Conservation (phyloP, 2,329 filamentous ascomycete genomes). For the Camptophora hylomeconis region DNA sequence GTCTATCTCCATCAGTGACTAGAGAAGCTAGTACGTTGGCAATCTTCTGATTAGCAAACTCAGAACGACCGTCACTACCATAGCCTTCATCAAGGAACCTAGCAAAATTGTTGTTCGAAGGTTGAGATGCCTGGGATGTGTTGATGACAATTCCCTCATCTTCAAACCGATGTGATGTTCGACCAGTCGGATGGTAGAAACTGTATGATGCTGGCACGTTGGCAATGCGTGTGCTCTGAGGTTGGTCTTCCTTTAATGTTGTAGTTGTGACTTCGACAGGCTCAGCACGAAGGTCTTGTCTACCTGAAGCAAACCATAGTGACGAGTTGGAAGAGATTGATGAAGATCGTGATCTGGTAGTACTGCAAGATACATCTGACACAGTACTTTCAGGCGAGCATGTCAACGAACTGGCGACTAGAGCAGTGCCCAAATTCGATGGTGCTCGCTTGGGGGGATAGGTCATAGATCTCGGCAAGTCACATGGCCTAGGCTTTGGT, state of each 20-base stretch:
- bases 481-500: slow-evolving; percentile 16
- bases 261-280: slow-evolving; percentile 7
- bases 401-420: slow-evolving; percentile 8
- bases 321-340: slow-evolving; percentile 32
- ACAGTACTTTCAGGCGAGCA: slow-evolving; percentile 52
- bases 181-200: background rate
- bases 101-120: background rate
- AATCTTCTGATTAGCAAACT: too few species aligned
- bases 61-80: too few species aligned
- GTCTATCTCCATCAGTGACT: too few species aligned
- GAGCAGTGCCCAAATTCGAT: background rate
- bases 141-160: slow-evolving; percentile 2
- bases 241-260: slow-evolving; percentile 6
- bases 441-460: background rate
- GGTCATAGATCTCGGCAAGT: slow-evolving; percentile 7
- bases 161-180: slow-evolving; percentile 1
- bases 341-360: slow-evolving; percentile 41
- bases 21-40: too few species aligned
- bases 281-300: slow-evolving; percentile 1
- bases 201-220: background rate
- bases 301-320: slow-evolving; percentile 12
- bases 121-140: background rate
- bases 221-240: slow-evolving; percentile 1
- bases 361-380: slow-evolving; percentile 44
- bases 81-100: slow-evolving; percentile 6